Percentiles rank a stretch among this genome's conserved stretches.
Conservation (phyloP, 108 stramenopile species). For the Cyclotella distinguenda region DNA sequence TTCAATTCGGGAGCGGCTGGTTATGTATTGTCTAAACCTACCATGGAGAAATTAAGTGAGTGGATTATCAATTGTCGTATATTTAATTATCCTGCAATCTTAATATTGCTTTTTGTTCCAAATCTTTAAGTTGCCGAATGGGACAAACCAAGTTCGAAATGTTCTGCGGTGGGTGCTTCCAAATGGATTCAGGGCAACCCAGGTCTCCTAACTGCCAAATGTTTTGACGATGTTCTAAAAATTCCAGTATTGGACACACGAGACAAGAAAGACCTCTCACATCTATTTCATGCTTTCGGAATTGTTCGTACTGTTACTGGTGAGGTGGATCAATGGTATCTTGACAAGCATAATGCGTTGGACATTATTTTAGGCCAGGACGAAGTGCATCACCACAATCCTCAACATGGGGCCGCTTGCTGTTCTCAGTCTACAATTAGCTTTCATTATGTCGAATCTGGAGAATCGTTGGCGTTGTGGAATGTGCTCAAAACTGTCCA, state of each 20-base stretch:
- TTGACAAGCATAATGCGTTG: conserved; percentile 69
- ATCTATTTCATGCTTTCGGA: conserved; percentile 78
- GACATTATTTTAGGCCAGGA: conserved; percentile 49
- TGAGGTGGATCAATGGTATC: conserved; percentile 83
- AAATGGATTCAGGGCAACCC: conserved; percentile 86
- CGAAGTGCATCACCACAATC: conserved; percentile 45
- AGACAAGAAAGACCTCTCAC: conserved; percentile 49
- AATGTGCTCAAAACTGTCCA: conserved; percentile 58
- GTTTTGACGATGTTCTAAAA: conserved; percentile 57
- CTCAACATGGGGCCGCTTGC: conserved; percentile 56
- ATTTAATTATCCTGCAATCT: neutral
- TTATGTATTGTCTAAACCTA: conserved; percentile 74
- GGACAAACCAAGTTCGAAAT: conserved; percentile 58
- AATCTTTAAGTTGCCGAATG: conserved; percentile 45
- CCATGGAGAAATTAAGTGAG: conserved; percentile 62
- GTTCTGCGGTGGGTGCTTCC: conserved; percentile 42
- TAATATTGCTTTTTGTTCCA: neutral
- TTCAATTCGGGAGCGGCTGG: conserved; percentile 91
- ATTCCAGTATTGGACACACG: conserved; percentile 70
- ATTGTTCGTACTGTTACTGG: conserved; percentile 72
- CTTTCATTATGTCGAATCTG: conserved; percentile 88
- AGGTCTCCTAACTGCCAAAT: conserved; percentile 67
- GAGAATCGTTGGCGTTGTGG: conserved; percentile 71
- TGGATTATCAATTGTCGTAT: neutral
- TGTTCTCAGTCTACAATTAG: conserved; percentile 74